Conservation (phyloP, 495 filamentous ascomycete genomes). For the Penicillium argentinense region DNA sequence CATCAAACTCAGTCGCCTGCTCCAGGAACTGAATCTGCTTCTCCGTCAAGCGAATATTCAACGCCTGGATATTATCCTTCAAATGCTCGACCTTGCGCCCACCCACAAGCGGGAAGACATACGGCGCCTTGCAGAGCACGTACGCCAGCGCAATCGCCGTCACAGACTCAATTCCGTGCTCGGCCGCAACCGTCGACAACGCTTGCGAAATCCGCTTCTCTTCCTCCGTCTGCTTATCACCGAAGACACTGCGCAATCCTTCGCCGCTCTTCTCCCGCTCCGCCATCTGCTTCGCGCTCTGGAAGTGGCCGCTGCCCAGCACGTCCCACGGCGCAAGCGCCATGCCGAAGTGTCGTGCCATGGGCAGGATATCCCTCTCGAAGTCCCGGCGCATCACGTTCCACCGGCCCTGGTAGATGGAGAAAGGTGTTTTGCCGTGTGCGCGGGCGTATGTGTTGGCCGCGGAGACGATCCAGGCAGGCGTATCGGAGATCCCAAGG, state of each 20-base stretch:
- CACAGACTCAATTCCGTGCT: slow-evolving; percentile 44
- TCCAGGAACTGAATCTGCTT: slow-evolving; percentile 62
- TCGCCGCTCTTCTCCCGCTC: slow-evolving; percentile 33
- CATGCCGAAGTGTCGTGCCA: slow-evolving; percentile 54
- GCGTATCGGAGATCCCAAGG: slow-evolving; percentile 61
- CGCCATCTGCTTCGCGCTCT: slow-evolving; percentile 35
- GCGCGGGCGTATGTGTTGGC: slow-evolving; percentile 61
- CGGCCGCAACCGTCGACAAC: slow-evolving; percentile 51
- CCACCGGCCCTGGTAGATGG: slow-evolving; percentile 66
- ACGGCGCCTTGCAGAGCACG: slow-evolving; percentile 69
- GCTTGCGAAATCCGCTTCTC: slow-evolving; percentile 45
- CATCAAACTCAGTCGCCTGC: slow-evolving; percentile 43
- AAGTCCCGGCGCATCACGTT: slow-evolving; percentile 53
- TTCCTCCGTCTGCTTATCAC: slow-evolving; percentile 30
- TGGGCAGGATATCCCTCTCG: slow-evolving; percentile 58
- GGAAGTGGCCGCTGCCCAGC: slow-evolving; percentile 54
- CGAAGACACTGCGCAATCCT: slow-evolving; percentile 22
- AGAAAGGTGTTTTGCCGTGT: slow-evolving; percentile 61
- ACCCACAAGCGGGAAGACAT: slow-evolving; percentile 76
- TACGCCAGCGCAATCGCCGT: slow-evolving; percentile 70
- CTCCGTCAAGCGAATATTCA: slow-evolving; percentile 52
- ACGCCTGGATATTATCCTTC: slow-evolving; percentile 60
- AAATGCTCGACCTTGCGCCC: slow-evolving; percentile 65
- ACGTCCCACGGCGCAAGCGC: slow-evolving; percentile 57
- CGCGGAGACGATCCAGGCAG: slow-evolving; percentile 62